A percentile compares a stretch with the other conserved stretches of the same genome.
Evolutionary conservation across 345 rosid genomes (phyloP).

Genomic region (Mercurialis annua): DNA sequence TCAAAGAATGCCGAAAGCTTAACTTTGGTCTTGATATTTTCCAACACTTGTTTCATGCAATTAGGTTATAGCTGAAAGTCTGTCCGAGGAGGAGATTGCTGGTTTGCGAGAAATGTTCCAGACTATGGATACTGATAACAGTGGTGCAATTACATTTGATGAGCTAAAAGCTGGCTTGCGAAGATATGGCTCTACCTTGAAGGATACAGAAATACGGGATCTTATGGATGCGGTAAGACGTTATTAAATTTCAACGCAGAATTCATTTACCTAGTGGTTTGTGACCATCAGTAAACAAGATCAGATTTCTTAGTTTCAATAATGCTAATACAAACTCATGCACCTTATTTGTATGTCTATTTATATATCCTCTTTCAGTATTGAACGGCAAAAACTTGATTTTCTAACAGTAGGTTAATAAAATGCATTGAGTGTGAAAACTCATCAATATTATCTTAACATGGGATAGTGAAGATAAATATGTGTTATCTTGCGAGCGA

Average conservation of each 20-base stretch:
- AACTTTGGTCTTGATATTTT: neutral
- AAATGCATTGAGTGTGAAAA: neutral
- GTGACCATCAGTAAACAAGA: neutral
- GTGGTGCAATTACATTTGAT: constrained; percentile 97
- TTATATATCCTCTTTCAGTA: neutral
- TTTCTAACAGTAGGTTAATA: neutral
- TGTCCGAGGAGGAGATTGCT: constrained; percentile 98
- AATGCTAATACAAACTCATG: neutral
- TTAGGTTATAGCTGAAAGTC: constrained; percentile 98
- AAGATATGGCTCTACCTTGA: constrained; percentile 94
- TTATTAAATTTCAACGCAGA: neutral
- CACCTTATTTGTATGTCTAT: neutral
- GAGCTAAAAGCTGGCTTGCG: constrained; percentile 94
- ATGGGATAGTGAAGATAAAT: neutral
- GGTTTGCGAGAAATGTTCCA: constrained; percentile 91
- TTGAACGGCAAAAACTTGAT: neutral
- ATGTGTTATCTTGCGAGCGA: neutral
- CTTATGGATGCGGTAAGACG: constrained; percentile 95
- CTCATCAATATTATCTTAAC: neutral
- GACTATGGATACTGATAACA: constrained; percentile 92
- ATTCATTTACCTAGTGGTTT: neutral
- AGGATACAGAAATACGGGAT: constrained; percentile 91
- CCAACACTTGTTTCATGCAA: constrained; percentile 17
- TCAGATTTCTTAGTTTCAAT: neutral
- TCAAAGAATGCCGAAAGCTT: neutral